Evolutionary conservation across 2,329 filamentous ascomycete genomes (phyloP), one percentile per base, ranked within the genome.

Genomic region (Trichoderma lentiforme): DNA sequence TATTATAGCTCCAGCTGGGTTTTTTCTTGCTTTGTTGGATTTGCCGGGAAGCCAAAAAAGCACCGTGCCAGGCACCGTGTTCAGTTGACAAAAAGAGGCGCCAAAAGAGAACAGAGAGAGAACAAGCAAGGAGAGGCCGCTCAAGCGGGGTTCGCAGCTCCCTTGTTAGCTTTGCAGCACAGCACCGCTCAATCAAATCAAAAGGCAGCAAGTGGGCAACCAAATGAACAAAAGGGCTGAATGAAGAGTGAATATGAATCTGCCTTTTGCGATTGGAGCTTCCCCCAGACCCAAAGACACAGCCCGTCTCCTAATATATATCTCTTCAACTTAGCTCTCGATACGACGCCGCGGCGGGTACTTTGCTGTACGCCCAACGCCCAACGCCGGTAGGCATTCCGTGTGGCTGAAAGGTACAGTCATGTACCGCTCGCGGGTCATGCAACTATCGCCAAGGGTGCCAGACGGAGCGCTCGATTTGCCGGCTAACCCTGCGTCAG

Each of bases 221-320:
- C 7, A 32, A 47, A 47, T 15, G 26, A 24, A 61, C 21, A 24
- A 62, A 39, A 39, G 15, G 18, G 63, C 47, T 53, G 47, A 39
- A 18, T 18, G 24, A 32, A 39, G 12, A 66, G 24, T 66, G 43
- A 57, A 57, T 11, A 7, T 34, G 4, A 51, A 51, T 21, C 43
- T 51, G 28, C 26, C 18, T 32, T 32, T 30, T 32, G 28, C 15
- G 26, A 30, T 18, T 30, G 24, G 30, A 26, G 26, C 15, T 28
- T 6, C 21, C 8, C 11, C 28, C 14, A 11, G 21, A 21, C n/a
- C 47, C 63, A 39, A 39, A 39, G 63, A 66, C 63, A 66, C 30
- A 56, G 63, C 63, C 39, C 36, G 36, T 8, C 63, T 66, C 63
- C 63, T 28, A 36, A 56, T 66, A 69, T 69, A 69, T 53, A 28